Conservation (phyloP, 2,329 filamentous ascomycete species). For the Drechslerella coelobrocha region DNA sequence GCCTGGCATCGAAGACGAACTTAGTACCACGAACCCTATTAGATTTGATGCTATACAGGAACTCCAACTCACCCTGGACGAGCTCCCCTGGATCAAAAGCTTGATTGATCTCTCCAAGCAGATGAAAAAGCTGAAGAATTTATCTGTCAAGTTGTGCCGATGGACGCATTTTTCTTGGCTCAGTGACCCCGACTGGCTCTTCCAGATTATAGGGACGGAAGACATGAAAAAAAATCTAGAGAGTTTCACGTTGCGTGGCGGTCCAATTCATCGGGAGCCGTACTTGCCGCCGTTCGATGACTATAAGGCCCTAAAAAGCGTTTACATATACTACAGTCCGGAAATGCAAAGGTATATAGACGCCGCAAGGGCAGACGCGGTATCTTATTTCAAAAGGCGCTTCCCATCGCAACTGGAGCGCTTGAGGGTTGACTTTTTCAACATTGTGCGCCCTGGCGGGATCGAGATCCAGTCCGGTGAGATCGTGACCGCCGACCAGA, state of each 20-base stretch:
- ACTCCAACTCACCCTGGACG: constrained; percentile 16
- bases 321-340: constrained; percentile 14
- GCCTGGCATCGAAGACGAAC: no score
- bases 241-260: not conserved
- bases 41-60: constrained; percentile 3
- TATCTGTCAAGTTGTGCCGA: not conserved
- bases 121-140: not conserved
- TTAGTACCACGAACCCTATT: no score
- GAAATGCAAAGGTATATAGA: not conserved
- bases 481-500: no score
- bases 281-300: not conserved
- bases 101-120: not conserved
- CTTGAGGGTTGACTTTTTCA: constrained; percentile 21
- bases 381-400: not conserved
- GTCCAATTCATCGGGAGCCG: not conserved
- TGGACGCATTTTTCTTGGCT: not conserved
- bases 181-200: not conserved
- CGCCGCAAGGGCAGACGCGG: not conserved
- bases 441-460: no score
- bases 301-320: constrained; percentile 8
- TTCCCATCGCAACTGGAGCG: constrained; percentile 20
- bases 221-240: constrained; percentile 7
- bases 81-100: not conserved
- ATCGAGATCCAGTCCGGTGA: no score
- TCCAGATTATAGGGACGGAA: not conserved